These are phyloP conservation scores for Solanum chmielewskii DNA, from an alignment of 257 asterid genomes.

Conservation along the genomic window DNA sequence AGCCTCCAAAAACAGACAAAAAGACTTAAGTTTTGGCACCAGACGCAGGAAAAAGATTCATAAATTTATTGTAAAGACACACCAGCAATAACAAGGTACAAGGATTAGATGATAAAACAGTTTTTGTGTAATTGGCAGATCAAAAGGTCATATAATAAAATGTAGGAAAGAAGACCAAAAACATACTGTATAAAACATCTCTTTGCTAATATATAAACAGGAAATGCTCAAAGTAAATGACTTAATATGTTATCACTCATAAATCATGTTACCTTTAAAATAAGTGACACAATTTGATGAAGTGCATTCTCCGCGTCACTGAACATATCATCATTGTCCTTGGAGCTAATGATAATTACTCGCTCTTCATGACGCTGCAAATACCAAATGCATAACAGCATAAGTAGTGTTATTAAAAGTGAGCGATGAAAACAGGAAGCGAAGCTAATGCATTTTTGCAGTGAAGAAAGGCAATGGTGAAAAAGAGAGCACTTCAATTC, in stretches of 20 bases:
- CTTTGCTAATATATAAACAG: not conserved
- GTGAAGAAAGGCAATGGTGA: no score
- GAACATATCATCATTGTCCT: slow-evolving; percentile 46
- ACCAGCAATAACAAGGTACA: not conserved
- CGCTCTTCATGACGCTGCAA: slow-evolving; percentile 88
- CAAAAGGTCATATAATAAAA: not conserved
- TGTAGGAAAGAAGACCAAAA: not conserved
- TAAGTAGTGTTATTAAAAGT: no score
- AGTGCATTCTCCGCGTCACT: slow-evolving; percentile 97
- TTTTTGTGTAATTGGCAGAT: not conserved
- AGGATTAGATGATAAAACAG: not conserved
- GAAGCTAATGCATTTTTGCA: no score
- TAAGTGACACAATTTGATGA: slow-evolving; percentile 75
- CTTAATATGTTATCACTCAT: not conserved
- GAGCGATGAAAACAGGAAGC: no score
- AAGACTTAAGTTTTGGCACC: not conserved
- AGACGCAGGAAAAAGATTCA: not conserved
- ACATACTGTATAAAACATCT: not conserved
- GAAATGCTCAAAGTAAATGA: not conserved
- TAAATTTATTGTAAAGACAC: not conserved
- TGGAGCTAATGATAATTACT: slow-evolving; percentile 86
- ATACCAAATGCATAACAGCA: not conserved
- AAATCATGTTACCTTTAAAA: slow-evolving; percentile 51
- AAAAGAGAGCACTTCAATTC: no score
- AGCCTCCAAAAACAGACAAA: not conserved